Conservation (phyloP, 495 filamentous ascomycete genomes). For the Elasticomyces elasticus region DNA sequence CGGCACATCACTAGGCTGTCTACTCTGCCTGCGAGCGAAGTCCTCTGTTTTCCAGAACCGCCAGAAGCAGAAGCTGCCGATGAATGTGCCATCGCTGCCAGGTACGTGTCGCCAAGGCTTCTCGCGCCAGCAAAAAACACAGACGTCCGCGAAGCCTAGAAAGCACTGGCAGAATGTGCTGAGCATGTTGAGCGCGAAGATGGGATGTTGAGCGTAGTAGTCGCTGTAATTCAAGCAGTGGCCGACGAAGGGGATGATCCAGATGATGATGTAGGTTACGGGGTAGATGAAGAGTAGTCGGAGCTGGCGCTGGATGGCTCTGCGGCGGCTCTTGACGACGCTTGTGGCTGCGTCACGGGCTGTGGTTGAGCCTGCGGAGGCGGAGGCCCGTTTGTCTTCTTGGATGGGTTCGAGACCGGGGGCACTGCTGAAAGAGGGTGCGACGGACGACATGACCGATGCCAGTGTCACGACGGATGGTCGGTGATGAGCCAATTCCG, state of each 20-base stretch:
- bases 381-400: slow-evolving; percentile 4
- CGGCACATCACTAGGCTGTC: background rate
- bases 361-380: background rate
- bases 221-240: slow-evolving; percentile 53
- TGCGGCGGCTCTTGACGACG: slow-evolving; percentile 12
- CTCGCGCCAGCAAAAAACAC: slow-evolving; percentile 55
- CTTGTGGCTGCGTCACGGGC: background rate
- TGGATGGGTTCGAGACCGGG: slow-evolving; percentile 3
- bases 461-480: slow-evolving; percentile 9
- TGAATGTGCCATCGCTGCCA: slow-evolving; percentile 35
- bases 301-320: slow-evolving; percentile 53
- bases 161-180: slow-evolving; percentile 45
- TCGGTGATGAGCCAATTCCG: slow-evolving; percentile 1
- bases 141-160: slow-evolving; percentile 57
- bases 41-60: slow-evolving; percentile 4
- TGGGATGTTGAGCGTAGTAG: slow-evolving; percentile 39
- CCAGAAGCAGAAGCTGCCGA: slow-evolving; percentile 36
- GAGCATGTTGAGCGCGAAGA: slow-evolving; percentile 45
- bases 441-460: background rate
- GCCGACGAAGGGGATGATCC: slow-evolving; percentile 58
- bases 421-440: background rate
- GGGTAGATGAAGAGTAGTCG: slow-evolving; percentile 64
- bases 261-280: slow-evolving; percentile 57
- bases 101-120: slow-evolving; percentile 57
- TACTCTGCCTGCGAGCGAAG: slow-evolving; percentile 1